A percentile compares a stretch with the other conserved stretches of the same genome.
Evolutionary conservation across 1,139 yeast species (phyloP).

Genomic region (Blastobotrys serpentis): DNA sequence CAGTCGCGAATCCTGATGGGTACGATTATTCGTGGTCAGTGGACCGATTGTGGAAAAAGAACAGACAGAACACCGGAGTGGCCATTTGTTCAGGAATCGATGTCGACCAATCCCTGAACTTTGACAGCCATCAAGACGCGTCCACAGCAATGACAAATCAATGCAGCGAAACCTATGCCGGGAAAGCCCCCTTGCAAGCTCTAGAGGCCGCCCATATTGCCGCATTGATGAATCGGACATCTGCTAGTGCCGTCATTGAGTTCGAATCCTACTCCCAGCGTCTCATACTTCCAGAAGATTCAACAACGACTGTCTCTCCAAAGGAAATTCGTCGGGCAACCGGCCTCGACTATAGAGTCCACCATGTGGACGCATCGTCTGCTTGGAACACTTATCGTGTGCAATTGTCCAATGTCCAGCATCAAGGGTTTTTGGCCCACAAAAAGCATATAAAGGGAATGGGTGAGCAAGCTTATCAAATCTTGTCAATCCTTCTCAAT

Average conservation of each 20-base stretch:
- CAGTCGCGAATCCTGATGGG: slow-evolving; percentile 89
- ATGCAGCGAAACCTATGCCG: slow-evolving; percentile 59
- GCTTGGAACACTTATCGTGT: slow-evolving; percentile 69
- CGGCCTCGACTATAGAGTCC: slow-evolving; percentile 54
- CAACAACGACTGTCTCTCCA: slow-evolving; percentile 12
- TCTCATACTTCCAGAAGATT: slow-evolving; percentile 43
- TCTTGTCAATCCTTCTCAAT: slow-evolving; percentile 14
- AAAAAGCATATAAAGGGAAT: slow-evolving; percentile 68
- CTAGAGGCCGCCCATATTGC: slow-evolving; percentile 67
- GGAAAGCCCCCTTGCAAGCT: slow-evolving; percentile 75
- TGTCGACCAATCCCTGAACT: slow-evolving; percentile 71
- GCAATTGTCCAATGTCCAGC: slow-evolving; percentile 78
- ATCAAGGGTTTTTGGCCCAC: slow-evolving; percentile 80
- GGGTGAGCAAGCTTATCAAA: slow-evolving; percentile 67
- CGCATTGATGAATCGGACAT: slow-evolving; percentile 55
- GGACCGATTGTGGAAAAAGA: slow-evolving; percentile 87
- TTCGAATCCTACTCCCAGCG: slow-evolving; percentile 85
- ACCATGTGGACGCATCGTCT: slow-evolving; percentile 64
- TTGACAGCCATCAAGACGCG: not conserved
- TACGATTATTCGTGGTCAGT: slow-evolving; percentile 76
- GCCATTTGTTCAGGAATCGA: slow-evolving; percentile 79
- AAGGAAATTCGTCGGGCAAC: slow-evolving; percentile 23
- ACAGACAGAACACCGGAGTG: slow-evolving; percentile 70
- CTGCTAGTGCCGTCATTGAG: slow-evolving; percentile 67
- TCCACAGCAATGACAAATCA: slow-evolving; percentile 55